Evolutionary conservation across 805 yeast species (phyloP), one percentile per base, ranked within the genome.

Genomic region (Kodamaea nitidulidarum): DNA sequence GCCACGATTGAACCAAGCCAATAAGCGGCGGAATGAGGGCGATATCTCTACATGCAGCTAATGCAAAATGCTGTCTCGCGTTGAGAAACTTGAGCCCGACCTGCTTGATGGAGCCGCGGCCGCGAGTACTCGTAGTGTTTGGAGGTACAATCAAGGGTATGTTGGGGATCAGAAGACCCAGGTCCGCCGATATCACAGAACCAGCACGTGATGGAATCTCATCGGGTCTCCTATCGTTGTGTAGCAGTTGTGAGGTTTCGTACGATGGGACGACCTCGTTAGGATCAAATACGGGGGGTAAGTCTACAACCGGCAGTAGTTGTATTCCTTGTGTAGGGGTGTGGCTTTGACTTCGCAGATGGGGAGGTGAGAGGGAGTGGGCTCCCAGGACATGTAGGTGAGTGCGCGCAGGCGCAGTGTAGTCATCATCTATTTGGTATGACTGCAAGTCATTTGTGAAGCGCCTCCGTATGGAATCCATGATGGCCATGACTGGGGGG

Each of bases 41-140:
- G 20, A 86, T 65, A 50, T 87, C 93, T 35, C 95, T 69, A 48
- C 91, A 82, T n/a, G 80, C 60, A 0, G 93, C 88, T 44, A 87
- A 69, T 4, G 83, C 71, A 43, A 84, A 71, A 55, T 86, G 93
- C 50, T 86, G 88, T 45, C 78, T 72, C 1, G 93, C 85, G 43
- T 81, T 81, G 45, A 87, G 64, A 47, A 86, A 77, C 47, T 77
- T 78, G 41, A 87, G 66, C 0, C 95, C 91, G 15, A 85, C 58
- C 21, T 71, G 67, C 54, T 84, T 84, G 31, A 47, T 32, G 32
- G 67, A 51, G 18, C 59, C 43, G 8, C 54, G 50, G 20, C 52
- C 55, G 8, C 28, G 34, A 36, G 43, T 14, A 11, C 26, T 37
- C 12, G 21, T 32, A 8, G 15, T 38, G 31, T 33, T 31, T 18